phyloP scores from a whole-genome alignment of 1,284 basidiomycete genomes.

The Amylostereum areolatum region DNA sequence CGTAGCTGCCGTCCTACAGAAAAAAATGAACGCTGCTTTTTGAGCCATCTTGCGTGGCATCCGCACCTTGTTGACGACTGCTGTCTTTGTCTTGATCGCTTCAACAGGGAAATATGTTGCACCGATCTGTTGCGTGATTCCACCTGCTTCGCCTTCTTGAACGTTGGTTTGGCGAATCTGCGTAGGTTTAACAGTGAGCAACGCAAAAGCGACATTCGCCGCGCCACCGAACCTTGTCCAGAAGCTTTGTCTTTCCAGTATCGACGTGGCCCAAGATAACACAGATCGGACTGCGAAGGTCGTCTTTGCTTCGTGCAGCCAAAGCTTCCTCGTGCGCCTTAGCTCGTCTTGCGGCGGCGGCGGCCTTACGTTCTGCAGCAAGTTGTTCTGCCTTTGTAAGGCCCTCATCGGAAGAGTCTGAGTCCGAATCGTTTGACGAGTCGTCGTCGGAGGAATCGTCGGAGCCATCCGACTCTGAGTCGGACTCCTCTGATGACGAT shows the following conservation, averaged over 20 bases:
- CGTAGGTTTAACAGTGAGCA: too few relatives aligned
- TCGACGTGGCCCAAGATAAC: conserved; percentile 99
- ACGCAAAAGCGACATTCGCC: too few relatives aligned
- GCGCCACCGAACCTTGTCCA: conserved; percentile 88
- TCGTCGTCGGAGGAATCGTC: conserved; percentile 33
- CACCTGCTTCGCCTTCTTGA: conserved; percentile 98
- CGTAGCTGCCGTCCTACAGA: conserved; percentile 69
- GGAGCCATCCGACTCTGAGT: conserved; percentile 20
- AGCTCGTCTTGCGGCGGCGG: conserved; percentile 76
- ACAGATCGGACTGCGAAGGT: conserved; percentile 95
- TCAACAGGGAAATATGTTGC: conserved; percentile 99
- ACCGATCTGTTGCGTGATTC: conserved; percentile 99
- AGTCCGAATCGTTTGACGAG: conserved; percentile 38
- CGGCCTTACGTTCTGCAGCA: conserved; percentile 75
- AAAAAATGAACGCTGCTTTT: conserved; percentile 5
- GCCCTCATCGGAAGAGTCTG: conserved; percentile 49
- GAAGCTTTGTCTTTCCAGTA: conserved; percentile 97
- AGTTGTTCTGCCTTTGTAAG: conserved; percentile 59
- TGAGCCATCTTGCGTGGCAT: conserved; percentile 9
- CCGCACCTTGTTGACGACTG: conserved; percentile 83
- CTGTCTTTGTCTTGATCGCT: conserved; percentile 92
- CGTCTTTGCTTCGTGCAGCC: conserved; percentile 83
- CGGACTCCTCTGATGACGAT: conserved; percentile 19
- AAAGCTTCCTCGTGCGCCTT: conserved; percentile 85
- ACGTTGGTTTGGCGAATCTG: conserved; percentile 99